A percentile compares a stretch with the other conserved stretches of the same genome.
These are phyloP conservation scores for Pythium rhizo-oryzae DNA, from an alignment of 352 stramenopile genomes.

Conservation along the genomic window DNA sequence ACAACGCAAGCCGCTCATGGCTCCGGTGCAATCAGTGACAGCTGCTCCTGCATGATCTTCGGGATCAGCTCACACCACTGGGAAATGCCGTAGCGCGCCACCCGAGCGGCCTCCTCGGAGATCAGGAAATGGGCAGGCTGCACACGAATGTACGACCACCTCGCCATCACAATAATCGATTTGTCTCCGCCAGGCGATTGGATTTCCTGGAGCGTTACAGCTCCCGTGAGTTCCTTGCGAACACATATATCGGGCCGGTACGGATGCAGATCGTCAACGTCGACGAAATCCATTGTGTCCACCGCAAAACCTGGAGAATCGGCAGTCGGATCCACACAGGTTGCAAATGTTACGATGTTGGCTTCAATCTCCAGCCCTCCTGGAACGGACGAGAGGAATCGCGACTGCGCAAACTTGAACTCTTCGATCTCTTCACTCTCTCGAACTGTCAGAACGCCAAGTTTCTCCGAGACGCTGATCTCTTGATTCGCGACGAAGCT, in stretches of 20 bases:
- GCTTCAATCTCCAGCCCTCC: not conserved
- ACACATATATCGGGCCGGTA: conserved; percentile 5
- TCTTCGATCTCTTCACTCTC: conserved; percentile 20
- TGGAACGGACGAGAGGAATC: not conserved
- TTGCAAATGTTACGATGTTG: conserved; percentile 5
- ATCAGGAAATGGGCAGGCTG: not conserved
- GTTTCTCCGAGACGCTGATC: conserved; percentile 23
- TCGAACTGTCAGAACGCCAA: conserved; percentile 19
- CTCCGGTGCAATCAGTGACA: not conserved
- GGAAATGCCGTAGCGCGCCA: not conserved
- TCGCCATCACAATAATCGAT: not conserved
- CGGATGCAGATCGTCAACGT: conserved; percentile 23
- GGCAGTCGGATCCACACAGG: not conserved
- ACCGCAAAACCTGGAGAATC: conserved; percentile 1
- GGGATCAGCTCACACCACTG: conserved; percentile 3
- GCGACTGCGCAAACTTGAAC: not conserved
- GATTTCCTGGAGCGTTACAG: not conserved
- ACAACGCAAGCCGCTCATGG: not conserved
- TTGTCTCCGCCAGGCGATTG: not conserved
- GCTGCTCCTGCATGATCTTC: not conserved
- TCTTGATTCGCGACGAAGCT: conserved; percentile 19
- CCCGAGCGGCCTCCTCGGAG: not conserved
- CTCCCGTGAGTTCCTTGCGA: conserved; percentile 11
- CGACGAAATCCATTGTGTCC: conserved; percentile 9
- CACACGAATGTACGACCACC: conserved; percentile 3